Conservation (phyloP, 2,329 filamentous ascomycete genomes). For the Monosporascus ibericus region DNA sequence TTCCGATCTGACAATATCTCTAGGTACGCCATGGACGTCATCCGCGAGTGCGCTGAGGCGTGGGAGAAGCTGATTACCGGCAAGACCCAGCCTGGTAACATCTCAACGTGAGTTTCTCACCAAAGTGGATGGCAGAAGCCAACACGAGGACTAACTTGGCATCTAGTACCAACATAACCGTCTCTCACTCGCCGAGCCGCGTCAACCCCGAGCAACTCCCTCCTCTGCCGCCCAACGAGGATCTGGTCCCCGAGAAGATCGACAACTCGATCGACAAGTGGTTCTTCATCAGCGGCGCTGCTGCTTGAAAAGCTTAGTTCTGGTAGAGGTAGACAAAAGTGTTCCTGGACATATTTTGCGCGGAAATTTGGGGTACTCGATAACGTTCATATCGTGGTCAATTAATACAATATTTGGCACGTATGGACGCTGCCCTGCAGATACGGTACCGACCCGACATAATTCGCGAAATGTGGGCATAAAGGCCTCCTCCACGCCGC, state of each 20-base stretch:
- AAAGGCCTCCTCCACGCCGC: background rate
- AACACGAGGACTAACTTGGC: slow-evolving; percentile 7
- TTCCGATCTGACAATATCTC: slow-evolving; percentile 16
- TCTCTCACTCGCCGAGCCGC: slow-evolving; percentile 67
- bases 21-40: slow-evolving; percentile 88
- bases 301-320: slow-evolving; percentile 50
- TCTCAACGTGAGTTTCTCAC: slow-evolving; percentile 67
- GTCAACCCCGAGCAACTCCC: slow-evolving; percentile 64
- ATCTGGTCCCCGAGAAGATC: slow-evolving; percentile 79
- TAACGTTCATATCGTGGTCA: slow-evolving; percentile 9
- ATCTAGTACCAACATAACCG: slow-evolving; percentile 72
- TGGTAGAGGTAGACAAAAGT: slow-evolving; percentile 26
- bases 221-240: slow-evolving; percentile 72
- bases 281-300: slow-evolving; percentile 99
- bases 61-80: slow-evolving; percentile 95
- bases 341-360: slow-evolving; percentile 6
- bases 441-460: background rate
- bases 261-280: slow-evolving; percentile 98
- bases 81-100: slow-evolving; percentile 71
- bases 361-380: slow-evolving; percentile 15
- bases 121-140: background rate
- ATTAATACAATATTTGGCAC: slow-evolving; percentile 5
- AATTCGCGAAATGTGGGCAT: background rate
- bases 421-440: background rate
- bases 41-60: slow-evolving; percentile 92